Evolutionary conservation across 2,329 filamentous ascomycete species (phyloP).

Genomic region (Penicillium palitans): DNA sequence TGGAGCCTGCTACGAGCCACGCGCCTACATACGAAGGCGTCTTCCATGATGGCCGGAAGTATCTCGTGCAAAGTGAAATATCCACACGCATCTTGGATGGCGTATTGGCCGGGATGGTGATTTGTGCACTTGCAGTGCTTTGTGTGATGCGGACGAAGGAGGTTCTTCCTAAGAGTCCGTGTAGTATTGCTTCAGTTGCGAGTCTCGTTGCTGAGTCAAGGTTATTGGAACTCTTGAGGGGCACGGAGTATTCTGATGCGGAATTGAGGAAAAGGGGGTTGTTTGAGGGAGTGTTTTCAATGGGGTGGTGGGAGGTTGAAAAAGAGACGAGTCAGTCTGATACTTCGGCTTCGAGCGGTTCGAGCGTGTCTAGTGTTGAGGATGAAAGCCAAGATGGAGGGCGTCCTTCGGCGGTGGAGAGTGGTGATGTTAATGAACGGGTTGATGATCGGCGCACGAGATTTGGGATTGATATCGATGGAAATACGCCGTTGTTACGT

Average conservation of each 20-base stretch:
- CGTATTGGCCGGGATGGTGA: conserved; percentile 20
- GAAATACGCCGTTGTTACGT: not conserved
- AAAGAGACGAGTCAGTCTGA: not conserved
- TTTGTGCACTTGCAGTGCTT: conserved; percentile 16
- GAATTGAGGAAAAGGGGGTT: not conserved
- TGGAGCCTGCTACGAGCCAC: not conserved
- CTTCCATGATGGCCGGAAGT: conserved; percentile 5
- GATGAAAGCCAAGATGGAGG: not conserved
- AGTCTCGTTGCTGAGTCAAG: conserved; percentile 2
- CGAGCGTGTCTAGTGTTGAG: not conserved
- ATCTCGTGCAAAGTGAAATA: conserved; percentile 23
- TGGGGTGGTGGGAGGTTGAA: not conserved
- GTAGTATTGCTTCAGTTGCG: conserved; percentile 29
- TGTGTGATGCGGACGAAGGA: conserved; percentile 17
- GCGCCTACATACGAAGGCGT: not conserved
- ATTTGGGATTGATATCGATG: not conserved
- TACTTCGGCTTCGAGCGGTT: not conserved
- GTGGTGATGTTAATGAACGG: not conserved
- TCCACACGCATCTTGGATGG: conserved; percentile 25
- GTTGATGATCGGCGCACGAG: not conserved
- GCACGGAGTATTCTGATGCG: not conserved
- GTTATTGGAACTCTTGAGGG: not conserved
- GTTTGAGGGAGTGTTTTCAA: not conserved
- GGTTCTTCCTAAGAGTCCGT: conserved; percentile 29
- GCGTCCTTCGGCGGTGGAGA: not conserved